These are phyloP conservation scores for Cutaneotrichosporon sp. DNA, from an alignment of 1,284 basidiomycete genomes.

Conservation along the genomic window DNA sequence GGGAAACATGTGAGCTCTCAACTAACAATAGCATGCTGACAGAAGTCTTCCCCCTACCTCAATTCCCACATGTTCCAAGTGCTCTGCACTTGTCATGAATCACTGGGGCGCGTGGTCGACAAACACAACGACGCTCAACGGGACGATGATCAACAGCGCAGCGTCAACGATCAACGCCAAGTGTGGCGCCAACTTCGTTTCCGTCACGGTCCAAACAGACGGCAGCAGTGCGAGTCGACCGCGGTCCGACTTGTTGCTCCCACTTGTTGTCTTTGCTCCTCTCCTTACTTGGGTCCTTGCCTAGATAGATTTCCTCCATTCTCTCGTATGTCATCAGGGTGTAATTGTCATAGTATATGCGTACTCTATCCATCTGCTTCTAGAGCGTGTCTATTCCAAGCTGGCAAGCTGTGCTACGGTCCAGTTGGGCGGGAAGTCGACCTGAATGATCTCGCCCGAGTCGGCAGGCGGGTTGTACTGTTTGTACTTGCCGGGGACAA, in stretches of 20 bases:
- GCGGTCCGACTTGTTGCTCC: background rate
- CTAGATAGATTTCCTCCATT: conserved; percentile 1
- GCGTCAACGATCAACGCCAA: conserved; percentile 37
- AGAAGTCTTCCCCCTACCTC: conserved; percentile 40
- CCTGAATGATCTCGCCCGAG: background rate
- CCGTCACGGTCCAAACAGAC: conserved; percentile 7
- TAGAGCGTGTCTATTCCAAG: conserved; percentile 9
- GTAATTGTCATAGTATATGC: conserved; percentile 9
- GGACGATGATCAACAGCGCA: conserved; percentile 35
- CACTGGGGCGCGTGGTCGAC: conserved; percentile 30
- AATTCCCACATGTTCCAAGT: conserved; percentile 48
- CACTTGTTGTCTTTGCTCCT: background rate
- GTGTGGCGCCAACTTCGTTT: conserved; percentile 41
- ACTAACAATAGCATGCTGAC: background rate
- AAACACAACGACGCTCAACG: conserved; percentile 39
- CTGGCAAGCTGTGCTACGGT: conserved; percentile 19
- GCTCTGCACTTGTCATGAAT: conserved; percentile 43
- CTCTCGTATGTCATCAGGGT: conserved; percentile 6
- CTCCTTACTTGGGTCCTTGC: conserved; percentile 8
- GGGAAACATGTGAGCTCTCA: conserved; percentile 44
- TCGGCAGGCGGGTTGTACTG: background rate
- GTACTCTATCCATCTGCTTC: conserved; percentile 7
- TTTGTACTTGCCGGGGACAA: background rate
- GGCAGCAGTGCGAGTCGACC: background rate
- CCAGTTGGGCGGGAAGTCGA: conserved; percentile 7